These are phyloP conservation scores for Fusarium burgessii DNA, from an alignment of 2,329 filamentous ascomycete genomes.

Conservation along the genomic window DNA sequence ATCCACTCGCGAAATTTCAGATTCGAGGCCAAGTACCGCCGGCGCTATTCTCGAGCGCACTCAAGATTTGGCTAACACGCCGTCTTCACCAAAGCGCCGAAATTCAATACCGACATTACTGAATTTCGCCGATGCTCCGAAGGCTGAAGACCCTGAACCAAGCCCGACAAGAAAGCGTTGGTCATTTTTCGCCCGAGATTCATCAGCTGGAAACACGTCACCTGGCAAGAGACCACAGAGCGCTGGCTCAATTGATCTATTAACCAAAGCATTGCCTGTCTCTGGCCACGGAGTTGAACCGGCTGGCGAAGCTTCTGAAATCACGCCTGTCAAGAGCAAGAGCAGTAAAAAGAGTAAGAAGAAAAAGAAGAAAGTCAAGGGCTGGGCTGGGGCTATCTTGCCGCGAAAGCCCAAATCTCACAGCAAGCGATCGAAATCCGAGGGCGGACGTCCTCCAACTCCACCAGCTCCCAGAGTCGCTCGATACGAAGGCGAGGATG, in stretches of 20 bases:
- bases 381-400: constrained; percentile 76
- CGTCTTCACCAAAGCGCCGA: constrained; percentile 61
- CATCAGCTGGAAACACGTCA: constrained; percentile 59
- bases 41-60: constrained; percentile 73
- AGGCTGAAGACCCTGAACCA: constrained; percentile 54
- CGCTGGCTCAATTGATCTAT: constrained; percentile 58
- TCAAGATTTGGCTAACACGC: constrained; percentile 36
- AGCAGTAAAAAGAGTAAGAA: constrained; percentile 53
- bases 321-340: constrained; percentile 42
- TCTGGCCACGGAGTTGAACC: constrained; percentile 54
- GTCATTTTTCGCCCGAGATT: constrained; percentile 73
- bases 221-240: constrained; percentile 63
- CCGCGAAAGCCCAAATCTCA: constrained; percentile 69
- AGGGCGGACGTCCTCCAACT: constrained; percentile 58
- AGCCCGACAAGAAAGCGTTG: constrained; percentile 69
- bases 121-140: constrained; percentile 53
- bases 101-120: constrained; percentile 70
- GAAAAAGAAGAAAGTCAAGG: constrained; percentile 77
- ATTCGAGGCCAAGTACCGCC: constrained; percentile 75
- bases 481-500: constrained; percentile 48
- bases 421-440: constrained; percentile 57
- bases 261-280: constrained; percentile 48
- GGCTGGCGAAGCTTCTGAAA: constrained; percentile 37
- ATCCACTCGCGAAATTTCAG: constrained; percentile 56
- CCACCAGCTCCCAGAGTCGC: constrained; percentile 55